These are phyloP conservation scores for Wickerhamiella spandovensis DNA, from an alignment of 805 yeast species.

Conservation along the genomic window DNA sequence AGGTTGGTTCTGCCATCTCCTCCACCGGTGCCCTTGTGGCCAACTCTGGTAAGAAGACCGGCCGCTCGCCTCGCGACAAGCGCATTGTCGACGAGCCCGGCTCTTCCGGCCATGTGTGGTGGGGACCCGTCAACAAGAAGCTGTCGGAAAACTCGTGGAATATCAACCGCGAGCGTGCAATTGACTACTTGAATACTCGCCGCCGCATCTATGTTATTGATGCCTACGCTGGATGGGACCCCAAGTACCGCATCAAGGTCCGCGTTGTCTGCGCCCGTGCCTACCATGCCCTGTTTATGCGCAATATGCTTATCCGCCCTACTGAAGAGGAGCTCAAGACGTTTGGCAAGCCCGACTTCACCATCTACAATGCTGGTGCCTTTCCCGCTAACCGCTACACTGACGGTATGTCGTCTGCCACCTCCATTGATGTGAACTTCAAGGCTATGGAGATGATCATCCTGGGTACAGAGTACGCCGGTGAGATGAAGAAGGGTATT, in stretches of 20 bases:
- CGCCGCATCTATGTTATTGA: slow-evolving; percentile 88
- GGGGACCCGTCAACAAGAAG: slow-evolving; percentile 98
- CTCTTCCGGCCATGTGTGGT: slow-evolving; percentile 79
- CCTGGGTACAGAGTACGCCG: slow-evolving; percentile 97
- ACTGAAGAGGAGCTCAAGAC: slow-evolving; percentile 73
- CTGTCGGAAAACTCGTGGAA: slow-evolving; percentile 90
- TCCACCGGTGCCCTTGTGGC: slow-evolving; percentile 94
- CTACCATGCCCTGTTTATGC: slow-evolving; percentile 95
- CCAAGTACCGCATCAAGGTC: slow-evolving; percentile 89
- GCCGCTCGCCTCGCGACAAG: slow-evolving; percentile 96
- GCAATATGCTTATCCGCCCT: slow-evolving; percentile 95
- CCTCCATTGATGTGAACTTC: slow-evolving; percentile 93
- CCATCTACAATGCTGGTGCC: slow-evolving; percentile 96
- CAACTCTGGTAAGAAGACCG: slow-evolving; percentile 89
- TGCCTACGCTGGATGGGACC: slow-evolving; percentile 99
- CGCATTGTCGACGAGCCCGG: slow-evolving; percentile 92
- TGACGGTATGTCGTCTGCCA: slow-evolving; percentile 91
- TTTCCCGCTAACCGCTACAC: slow-evolving; percentile 97
- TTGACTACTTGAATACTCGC: slow-evolving; percentile 92
- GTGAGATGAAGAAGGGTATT: slow-evolving; percentile 99
- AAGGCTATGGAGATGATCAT: slow-evolving; percentile 98
- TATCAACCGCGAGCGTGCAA: slow-evolving; percentile 90
- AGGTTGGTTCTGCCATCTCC: slow-evolving; percentile 80
- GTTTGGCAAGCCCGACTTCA: slow-evolving; percentile 96
- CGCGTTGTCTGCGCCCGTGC: slow-evolving; percentile 97